phyloP scores from a whole-genome alignment of 129 eudicot species.

The Artemisia annua region DNA sequence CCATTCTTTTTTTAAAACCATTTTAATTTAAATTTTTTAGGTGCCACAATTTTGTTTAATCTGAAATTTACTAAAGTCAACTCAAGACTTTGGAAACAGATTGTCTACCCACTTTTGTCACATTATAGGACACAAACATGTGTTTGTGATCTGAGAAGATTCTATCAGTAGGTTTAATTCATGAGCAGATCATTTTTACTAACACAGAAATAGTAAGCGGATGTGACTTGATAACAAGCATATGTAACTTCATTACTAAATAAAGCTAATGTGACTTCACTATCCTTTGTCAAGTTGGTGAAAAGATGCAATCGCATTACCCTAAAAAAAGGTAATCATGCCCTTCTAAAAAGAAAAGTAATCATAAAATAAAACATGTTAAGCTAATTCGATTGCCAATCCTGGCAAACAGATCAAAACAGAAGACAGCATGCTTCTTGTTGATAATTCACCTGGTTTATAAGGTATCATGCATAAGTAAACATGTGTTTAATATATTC shows the following conservation, averaged over 20 bases:
- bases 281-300: conserved; percentile 10
- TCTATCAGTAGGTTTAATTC: neutral
- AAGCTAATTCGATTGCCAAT: neutral
- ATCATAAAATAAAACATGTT: conserved; percentile 14
- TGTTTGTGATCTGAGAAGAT: conserved; percentile 6
- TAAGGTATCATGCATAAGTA: neutral
- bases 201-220: neutral
- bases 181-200: neutral
- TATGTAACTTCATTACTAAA: conserved; percentile 8
- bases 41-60: conserved; percentile 7
- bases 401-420: neutral
- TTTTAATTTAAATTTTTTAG: neutral
- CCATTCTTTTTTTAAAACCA: conserved; percentile 20
- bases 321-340: neutral
- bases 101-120: neutral
- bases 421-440: neutral
- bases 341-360: conserved; percentile 32
- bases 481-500: conserved; percentile 1
- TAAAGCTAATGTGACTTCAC: neutral
- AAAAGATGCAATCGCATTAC: conserved; percentile 13
- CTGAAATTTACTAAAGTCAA: conserved; percentile 13
- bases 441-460: neutral
- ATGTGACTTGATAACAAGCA: conserved; percentile 5
- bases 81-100: conserved; percentile 6
- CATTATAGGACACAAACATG: conserved; percentile 9